These are phyloP conservation scores for Sclerospora graminicola DNA, from an alignment of 352 stramenopile genomes.

Conservation along the genomic window DNA sequence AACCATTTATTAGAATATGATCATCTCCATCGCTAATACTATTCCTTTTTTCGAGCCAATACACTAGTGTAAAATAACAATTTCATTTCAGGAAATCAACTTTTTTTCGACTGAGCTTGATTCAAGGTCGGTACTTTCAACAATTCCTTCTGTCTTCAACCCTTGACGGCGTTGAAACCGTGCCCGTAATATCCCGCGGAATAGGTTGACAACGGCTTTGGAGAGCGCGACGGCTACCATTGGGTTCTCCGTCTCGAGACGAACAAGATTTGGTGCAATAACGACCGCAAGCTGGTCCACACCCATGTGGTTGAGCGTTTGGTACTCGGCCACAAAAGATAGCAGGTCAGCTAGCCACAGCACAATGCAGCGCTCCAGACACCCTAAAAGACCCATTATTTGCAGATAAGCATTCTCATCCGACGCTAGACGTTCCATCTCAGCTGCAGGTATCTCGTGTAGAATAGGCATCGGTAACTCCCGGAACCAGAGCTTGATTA, in stretches of 20 bases:
- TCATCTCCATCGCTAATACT: conserved; percentile 8
- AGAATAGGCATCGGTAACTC: conserved; percentile 77
- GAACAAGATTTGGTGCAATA: conserved; percentile 83
- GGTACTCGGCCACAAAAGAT: conserved; percentile 51
- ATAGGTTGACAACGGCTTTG: conserved; percentile 78
- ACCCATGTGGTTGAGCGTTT: conserved; percentile 83
- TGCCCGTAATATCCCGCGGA: conserved; percentile 39
- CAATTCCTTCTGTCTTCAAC: conserved; percentile 6
- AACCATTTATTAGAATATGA: conserved; percentile 17
- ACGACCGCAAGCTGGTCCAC: conserved; percentile 85
- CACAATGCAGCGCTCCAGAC: conserved; percentile 48
- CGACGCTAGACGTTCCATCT: conserved; percentile 48
- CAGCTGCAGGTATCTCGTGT: conserved; percentile 58
- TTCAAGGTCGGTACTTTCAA: conserved; percentile 1
- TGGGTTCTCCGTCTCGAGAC: conserved; percentile 74
- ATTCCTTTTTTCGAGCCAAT: conserved; percentile 9
- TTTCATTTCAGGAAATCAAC: conserved; percentile 9
- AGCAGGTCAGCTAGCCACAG: conserved; percentile 82
- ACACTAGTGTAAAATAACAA: conserved; percentile 14
- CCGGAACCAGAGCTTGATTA: conserved; percentile 88
- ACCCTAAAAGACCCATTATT: conserved; percentile 36
- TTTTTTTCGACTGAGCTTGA: conserved; percentile 7
- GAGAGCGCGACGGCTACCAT: conserved; percentile 80
- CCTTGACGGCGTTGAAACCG: conserved; percentile 21
- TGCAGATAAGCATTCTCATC: conserved; percentile 29